A percentile compares a stretch with the other conserved stretches of the same genome.
Conservation (phyloP, 2,329 filamentous ascomycete genomes). For the Cladosporium sp. region DNA sequence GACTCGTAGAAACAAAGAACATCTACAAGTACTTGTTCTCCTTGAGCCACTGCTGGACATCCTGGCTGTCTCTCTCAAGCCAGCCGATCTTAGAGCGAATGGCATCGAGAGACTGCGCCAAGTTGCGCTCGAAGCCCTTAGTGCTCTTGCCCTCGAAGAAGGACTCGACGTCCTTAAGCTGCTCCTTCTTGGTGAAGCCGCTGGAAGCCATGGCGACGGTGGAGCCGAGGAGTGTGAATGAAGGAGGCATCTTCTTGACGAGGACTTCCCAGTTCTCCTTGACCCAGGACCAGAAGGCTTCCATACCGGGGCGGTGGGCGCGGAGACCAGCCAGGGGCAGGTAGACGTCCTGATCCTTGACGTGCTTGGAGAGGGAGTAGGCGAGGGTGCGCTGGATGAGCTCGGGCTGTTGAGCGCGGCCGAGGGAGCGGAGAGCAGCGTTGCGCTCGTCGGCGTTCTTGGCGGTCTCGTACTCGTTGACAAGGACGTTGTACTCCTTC, state of each 20-base stretch:
- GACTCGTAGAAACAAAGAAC: not conserved
- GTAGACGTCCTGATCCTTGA: conserved; percentile 94
- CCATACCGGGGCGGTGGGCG: conserved; percentile 70
- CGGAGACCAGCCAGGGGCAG: conserved; percentile 78
- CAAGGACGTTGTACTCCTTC: conserved; percentile 76
- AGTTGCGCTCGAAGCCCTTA: conserved; percentile 79
- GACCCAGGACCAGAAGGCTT: conserved; percentile 78
- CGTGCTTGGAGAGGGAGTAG: conserved; percentile 70
- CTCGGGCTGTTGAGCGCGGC: conserved; percentile 70
- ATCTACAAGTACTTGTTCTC: conserved; percentile 56
- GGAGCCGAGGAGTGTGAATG: conserved; percentile 76
- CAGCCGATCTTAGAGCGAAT: conserved; percentile 81
- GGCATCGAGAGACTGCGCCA: conserved; percentile 84
- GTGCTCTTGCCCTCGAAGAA: conserved; percentile 83
- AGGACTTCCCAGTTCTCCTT: conserved; percentile 84
- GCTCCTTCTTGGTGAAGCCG: conserved; percentile 72
- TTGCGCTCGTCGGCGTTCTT: conserved; percentile 85
- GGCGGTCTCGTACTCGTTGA: conserved; percentile 71
- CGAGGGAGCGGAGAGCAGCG: conserved; percentile 78
- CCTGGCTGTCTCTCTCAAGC: conserved; percentile 69
- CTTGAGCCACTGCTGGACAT: conserved; percentile 71
- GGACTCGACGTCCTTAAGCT: conserved; percentile 68
- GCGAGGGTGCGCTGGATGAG: conserved; percentile 77
- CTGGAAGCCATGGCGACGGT: conserved; percentile 79
- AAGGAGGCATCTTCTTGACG: conserved; percentile 76